Evolutionary conservation across 768 basidiomycete species (phyloP), one percentile per base, ranked within the genome.

Genomic region (Rickenella mellea): DNA sequence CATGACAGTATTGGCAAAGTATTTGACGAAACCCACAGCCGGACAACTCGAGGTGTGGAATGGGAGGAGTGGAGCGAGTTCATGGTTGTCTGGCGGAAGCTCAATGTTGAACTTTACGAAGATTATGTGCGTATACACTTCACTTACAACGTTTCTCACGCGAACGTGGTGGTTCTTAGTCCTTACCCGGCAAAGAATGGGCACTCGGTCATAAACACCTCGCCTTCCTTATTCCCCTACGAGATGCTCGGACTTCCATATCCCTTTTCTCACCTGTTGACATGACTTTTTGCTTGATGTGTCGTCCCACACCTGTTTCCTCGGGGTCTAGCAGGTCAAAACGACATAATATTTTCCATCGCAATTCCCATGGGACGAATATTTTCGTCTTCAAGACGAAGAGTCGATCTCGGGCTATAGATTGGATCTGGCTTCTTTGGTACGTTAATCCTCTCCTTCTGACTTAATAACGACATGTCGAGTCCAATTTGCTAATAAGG

Each of bases 341-440:
- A 30, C 56, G 68, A 21, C 73, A 70, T 1, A 61, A 66, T 32
- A 68, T 73, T 43, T 70, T 83, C 43, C 68, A 65, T 41, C 61
- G 68, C 9, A 57, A 62, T 0, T 73, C 70, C 39, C 73, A 74
- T 46, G 89, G 91, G 4, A 87, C 81, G 0, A 83, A 90, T 48
- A 74, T 94, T 21, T 94, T 92, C 57, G 69, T 94, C 22, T 86
- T 93, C 60, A 93, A 94, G 53, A 52, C 69, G 14, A 87, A 83
- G 56, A 80, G 78, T 48, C 75, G 86, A 22, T 79, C 83, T 5
- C 68, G 89, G 40, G 82, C 86, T 1, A 69, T 76, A 28, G 91
- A 96, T 58, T 97, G 93, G 93, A 68, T 78, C 33, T 96, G 91
- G 92, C 71, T 76, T 40, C 64, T 96, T 35, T 91, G 88, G 91